These are phyloP conservation scores for Panus rudis DNA, from an alignment of 768 basidiomycete genomes.

Conservation along the genomic window DNA sequence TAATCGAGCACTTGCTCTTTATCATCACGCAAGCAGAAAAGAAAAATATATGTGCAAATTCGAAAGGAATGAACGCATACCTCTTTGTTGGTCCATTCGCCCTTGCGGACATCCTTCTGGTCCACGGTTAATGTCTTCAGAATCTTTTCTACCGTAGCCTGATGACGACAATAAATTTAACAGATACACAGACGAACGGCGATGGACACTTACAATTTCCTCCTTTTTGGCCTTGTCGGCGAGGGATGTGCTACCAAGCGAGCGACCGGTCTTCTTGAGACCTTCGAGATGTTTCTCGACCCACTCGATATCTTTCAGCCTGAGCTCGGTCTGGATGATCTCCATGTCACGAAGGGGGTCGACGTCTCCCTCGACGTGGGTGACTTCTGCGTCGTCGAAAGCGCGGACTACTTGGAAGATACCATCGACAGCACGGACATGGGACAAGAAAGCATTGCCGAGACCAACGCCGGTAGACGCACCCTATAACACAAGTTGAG, in stretches of 20 bases:
- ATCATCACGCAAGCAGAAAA: constrained; percentile 29
- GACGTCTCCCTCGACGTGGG: constrained; percentile 97
- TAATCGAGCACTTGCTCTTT: constrained; percentile 44
- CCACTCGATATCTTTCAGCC: constrained; percentile 99
- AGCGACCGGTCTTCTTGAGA: constrained; percentile 66
- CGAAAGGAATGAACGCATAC: constrained; percentile 34
- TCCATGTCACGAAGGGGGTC: constrained; percentile 95
- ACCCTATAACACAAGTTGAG: constrained; percentile 41
- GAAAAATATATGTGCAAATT: neutral
- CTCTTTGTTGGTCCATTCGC: constrained; percentile 96
- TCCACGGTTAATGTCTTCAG: constrained; percentile 72
- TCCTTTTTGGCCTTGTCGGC: constrained; percentile 96
- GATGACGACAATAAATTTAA: constrained; percentile 12
- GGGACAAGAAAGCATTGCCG: constrained; percentile 95
- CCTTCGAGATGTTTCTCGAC: constrained; percentile 83
- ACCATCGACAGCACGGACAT: constrained; percentile 96
- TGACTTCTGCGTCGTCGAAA: constrained; percentile 99
- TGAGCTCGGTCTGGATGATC: constrained; percentile 90
- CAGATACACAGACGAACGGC: constrained; percentile 1
- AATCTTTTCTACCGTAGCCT: constrained; percentile 86
- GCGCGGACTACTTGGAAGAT: constrained; percentile 98
- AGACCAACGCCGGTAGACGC: constrained; percentile 98
- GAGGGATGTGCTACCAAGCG: constrained; percentile 67
- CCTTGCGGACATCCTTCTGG: constrained; percentile 86
- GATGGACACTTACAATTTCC: constrained; percentile 65